Evolutionary conservation across 2,329 filamentous ascomycete genomes (phyloP).

Genomic region (Clonostachys byssicola): DNA sequence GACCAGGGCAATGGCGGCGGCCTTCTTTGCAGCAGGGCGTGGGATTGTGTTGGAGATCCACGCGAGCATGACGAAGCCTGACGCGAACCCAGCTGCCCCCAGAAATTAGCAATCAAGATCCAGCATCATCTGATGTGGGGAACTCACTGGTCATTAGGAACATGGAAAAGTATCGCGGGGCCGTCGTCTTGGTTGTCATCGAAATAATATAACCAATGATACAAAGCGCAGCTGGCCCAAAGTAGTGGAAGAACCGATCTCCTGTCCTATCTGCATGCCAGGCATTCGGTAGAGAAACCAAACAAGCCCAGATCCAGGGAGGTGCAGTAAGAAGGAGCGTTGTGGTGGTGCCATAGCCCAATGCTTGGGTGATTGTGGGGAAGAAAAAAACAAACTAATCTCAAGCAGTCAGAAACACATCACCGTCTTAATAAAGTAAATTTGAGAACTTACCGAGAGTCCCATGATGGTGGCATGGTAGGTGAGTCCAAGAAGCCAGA

Average conservation of each 20-base stretch:
- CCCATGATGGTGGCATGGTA: slow-evolving; percentile 5
- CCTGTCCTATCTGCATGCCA: slow-evolving; percentile 69
- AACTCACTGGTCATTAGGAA: slow-evolving; percentile 51
- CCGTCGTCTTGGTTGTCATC: slow-evolving; percentile 55
- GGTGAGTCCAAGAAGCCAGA: slow-evolving; percentile 53
- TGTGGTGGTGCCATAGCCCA: slow-evolving; percentile 10
- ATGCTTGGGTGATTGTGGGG: slow-evolving; percentile 12
- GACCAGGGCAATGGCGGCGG: slow-evolving; percentile 64
- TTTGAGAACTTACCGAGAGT: slow-evolving; percentile 1
- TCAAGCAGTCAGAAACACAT: no score
- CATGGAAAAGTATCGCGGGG: slow-evolving; percentile 65
- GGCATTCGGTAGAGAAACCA: slow-evolving; percentile 57
- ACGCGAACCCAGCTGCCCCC: slow-evolving; percentile 62
- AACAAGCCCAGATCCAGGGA: slow-evolving; percentile 12
- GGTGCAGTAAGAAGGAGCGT: slow-evolving; percentile 13
- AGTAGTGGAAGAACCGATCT: slow-evolving; percentile 67
- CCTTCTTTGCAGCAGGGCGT: slow-evolving; percentile 67
- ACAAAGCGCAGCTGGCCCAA: slow-evolving; percentile 55
- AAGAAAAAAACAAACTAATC: slow-evolving; percentile 8
- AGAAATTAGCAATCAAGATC: slow-evolving; percentile 53
- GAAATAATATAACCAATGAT: slow-evolving; percentile 65
- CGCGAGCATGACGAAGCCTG: slow-evolving; percentile 41
- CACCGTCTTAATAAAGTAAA: no score
- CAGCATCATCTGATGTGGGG: no score
- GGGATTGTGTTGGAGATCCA: slow-evolving; percentile 76